Evolutionary conservation across 1,139 yeast genomes (phyloP).

Genomic region (Kodamaea sp.): DNA sequence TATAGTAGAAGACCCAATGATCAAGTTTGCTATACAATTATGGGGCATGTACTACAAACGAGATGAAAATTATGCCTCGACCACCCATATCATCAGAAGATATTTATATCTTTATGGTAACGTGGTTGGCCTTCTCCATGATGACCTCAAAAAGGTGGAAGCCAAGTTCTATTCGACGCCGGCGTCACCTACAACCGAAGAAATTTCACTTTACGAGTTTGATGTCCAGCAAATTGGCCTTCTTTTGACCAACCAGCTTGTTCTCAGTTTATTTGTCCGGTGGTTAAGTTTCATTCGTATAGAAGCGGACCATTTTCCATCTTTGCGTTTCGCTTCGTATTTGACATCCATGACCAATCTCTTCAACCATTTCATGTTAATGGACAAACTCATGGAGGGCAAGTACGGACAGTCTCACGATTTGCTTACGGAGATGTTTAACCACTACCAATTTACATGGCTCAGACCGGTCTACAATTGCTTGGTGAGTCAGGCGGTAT

Average conservation of each 20-base stretch:
- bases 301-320: conserved; percentile 35
- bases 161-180: conserved; percentile 6
- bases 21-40: conserved; percentile 16
- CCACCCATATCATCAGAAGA: conserved; percentile 18
- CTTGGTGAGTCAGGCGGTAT: conserved; percentile 25
- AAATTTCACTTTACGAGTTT: conserved; percentile 1
- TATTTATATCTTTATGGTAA: conserved; percentile 26
- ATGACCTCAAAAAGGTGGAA: conserved; percentile 7
- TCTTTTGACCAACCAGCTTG: conserved; percentile 23
- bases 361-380: conserved; percentile 27
- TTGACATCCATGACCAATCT: conserved; percentile 27
- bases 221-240: conserved; percentile 15
- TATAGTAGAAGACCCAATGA: conserved; percentile 14
- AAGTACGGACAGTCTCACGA: conserved; percentile 14
- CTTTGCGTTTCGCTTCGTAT: conserved; percentile 31
- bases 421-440: conserved; percentile 14
- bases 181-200: conserved; percentile 12
- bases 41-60: conserved; percentile 31
- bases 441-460: conserved; percentile 14
- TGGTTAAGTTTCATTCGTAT: conserved; percentile 36
- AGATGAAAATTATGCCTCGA: conserved; percentile 15
- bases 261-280: conserved; percentile 22
- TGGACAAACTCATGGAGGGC: conserved; percentile 19
- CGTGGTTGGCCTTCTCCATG: conserved; percentile 11
- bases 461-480: conserved; percentile 23